Evolutionary conservation across 345 rosid genomes (phyloP).

Genomic region (Eucalyptus albens): DNA sequence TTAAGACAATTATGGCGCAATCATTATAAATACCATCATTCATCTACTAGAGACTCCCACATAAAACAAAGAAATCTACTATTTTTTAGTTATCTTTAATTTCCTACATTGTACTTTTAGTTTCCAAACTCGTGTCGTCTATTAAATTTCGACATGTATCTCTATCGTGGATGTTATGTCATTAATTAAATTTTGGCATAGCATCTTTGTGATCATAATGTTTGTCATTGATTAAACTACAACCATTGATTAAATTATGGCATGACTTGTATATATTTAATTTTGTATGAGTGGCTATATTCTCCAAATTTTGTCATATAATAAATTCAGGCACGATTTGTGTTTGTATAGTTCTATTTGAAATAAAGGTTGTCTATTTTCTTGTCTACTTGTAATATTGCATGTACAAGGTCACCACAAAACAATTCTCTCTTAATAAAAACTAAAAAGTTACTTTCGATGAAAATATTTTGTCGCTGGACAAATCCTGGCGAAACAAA

Average conservation of each 20-base stretch:
- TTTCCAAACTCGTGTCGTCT: not conserved
- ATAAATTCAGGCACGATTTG: not conserved
- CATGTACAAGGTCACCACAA: not conserved
- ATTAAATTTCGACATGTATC: not conserved
- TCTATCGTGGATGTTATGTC: not conserved
- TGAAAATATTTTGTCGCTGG: not conserved
- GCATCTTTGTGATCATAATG: not conserved
- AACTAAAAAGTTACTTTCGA: too few relatives aligned
- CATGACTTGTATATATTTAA: not conserved
- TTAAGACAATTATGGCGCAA: not conserved
- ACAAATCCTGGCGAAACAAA: rapidly evolving
- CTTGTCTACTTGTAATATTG: not conserved
- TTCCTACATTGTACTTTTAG: not conserved
- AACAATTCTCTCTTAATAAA: not conserved
- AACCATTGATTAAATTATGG: too few relatives aligned
- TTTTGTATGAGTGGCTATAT: not conserved
- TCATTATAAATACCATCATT: not conserved
- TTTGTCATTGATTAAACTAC: not conserved
- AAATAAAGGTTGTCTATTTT: not conserved
- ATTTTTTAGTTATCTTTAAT: not conserved
- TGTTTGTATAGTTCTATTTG: not conserved
- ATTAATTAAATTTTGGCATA: not conserved
- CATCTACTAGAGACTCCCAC: not conserved
- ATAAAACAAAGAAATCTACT: not conserved
- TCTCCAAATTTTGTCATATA: not conserved